Evolutionary conservation across 1,139 yeast species (phyloP), one percentile per base, ranked within the genome.

Genomic region (Arxiozyma bovina): DNA sequence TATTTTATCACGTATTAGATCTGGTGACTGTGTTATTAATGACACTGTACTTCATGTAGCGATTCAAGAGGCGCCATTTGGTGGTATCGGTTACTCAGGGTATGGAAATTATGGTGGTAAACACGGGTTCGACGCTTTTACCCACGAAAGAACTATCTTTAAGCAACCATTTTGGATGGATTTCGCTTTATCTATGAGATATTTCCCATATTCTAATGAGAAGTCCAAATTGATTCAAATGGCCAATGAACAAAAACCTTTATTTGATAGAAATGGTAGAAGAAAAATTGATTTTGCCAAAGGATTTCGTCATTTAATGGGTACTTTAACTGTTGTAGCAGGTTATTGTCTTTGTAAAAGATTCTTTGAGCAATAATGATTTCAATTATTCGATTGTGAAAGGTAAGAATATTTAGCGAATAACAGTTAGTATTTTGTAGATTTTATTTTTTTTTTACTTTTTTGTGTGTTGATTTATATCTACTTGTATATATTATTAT

Each of bases 1-100:
- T 50, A 79, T 90, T 53, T 71, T 79, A 57, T 69, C 73, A 7
- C 66, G 74, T 20, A 74, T 89, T 25, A 78, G 95, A 63, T 84
- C 95, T 0, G 98, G 98, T 27, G 89, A 81, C 12, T 74, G 83
- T 18, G 69, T 82, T 50, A 74, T 88, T 58, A 89, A 90, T 66
- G 97, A 91, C 60, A 77, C 83, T 0, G 56, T 89, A 54, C 61
- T 88, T 64, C 96, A 90, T 58, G 90, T 81, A 48, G 91, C 81
- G 0, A 76, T 87, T 55, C 61, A 76, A n/a, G 77, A 78, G 56
- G 80, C 89, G 7, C 98, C 98, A 38, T 91, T 93, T 71, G 98
- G 98, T 45, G 99, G 99, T 43, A 73, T 90, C 56, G 97, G 98
- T 21, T 69, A 72, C 38, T 87, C 96, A 0, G 99, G 99, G 0